Evolutionary conservation across 1,284 basidiomycete genomes (phyloP), one percentile per base, ranked within the genome.

Genomic region (Neolentinus lepideus): DNA sequence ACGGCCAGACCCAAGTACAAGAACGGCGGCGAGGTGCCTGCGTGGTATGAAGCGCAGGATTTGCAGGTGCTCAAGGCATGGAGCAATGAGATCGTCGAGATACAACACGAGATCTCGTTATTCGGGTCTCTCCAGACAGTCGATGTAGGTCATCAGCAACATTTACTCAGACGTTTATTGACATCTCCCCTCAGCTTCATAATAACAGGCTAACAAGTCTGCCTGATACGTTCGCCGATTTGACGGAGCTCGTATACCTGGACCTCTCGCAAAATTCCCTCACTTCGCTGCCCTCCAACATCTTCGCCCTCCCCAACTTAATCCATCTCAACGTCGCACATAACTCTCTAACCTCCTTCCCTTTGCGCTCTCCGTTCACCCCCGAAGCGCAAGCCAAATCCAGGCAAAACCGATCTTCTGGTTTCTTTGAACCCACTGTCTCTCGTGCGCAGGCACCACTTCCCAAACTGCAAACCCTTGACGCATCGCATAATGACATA

Each of bases 31-130:
- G 36, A 19, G 11, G 25, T 16, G 36, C 78, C 81, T 16, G 75
- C 85, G 1, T 90, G 89, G 88, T 91, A 83, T 61, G 88, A 90
- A 63, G 84, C 84, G 2, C 84, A 88, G 63, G 89, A 92, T 67
- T 69, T 92, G 21, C 77, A 80, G 46, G 72, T 87, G 0, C 67
- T 92, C 47, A 90, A 89, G 63, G 84, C 83, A 19, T 84, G 84
- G 78, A 87, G 81, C 61, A 92, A 92, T 62, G 83, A 85, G 27
- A 90, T 92, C 31, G 61, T 78, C 12, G 85, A 88, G 64, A 76
- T 92, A 29, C 89, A 90, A 62, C 83, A 83, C 24, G 90, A 92
- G 64, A 83, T 92, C 27, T 85, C 85, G 0, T 74, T 91, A 57
- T 92, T 92, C 64, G 89, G 90, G 2, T 88, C 86, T 2, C 71